Conservation (phyloP, 2,329 filamentous ascomycete species). For the Didymella lethalis region DNA sequence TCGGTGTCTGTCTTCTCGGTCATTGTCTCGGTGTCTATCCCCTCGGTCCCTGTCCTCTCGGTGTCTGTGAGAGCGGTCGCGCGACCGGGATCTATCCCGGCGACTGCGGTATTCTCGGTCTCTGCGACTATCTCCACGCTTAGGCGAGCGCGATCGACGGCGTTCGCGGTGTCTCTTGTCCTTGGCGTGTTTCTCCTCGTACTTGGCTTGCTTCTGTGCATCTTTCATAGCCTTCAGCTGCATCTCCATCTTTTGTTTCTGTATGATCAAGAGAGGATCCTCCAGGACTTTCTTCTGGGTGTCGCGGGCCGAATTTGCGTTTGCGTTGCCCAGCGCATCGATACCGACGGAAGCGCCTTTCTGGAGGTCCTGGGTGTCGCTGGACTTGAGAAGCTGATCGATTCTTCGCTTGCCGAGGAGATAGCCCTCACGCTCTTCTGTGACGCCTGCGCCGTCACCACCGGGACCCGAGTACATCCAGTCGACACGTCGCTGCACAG, state of each 20-base stretch:
- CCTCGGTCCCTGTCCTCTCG: neutral
- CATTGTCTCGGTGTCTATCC: too few species aligned
- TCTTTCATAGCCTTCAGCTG: conserved; percentile 70
- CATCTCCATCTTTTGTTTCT: conserved; percentile 74
- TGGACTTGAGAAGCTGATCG: conserved; percentile 79
- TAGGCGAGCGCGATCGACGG: neutral
- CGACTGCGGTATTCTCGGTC: neutral
- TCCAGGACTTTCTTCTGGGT: conserved; percentile 86
- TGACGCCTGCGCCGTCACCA: conserved; percentile 69
- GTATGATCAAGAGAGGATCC: conserved; percentile 91
- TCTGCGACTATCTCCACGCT: neutral
- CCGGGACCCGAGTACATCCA: conserved; percentile 98
- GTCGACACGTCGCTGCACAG: conserved; percentile 83
- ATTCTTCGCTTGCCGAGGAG: conserved; percentile 91
- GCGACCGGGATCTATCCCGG: neutral
- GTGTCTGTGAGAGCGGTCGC: neutral
- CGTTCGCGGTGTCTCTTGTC: conserved; percentile 40
- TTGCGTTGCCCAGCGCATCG: conserved; percentile 63
- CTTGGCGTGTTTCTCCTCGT: conserved; percentile 45
- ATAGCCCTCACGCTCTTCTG: conserved; percentile 92
- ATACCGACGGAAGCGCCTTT: conserved; percentile 62
- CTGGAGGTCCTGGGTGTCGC: conserved; percentile 75
- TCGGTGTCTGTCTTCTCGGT: too few species aligned
- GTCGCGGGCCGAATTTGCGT: conserved; percentile 78
- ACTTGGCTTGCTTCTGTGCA: conserved; percentile 53